Conservation (phyloP, 2,329 filamentous ascomycete species). For the Phialophora tarda region DNA sequence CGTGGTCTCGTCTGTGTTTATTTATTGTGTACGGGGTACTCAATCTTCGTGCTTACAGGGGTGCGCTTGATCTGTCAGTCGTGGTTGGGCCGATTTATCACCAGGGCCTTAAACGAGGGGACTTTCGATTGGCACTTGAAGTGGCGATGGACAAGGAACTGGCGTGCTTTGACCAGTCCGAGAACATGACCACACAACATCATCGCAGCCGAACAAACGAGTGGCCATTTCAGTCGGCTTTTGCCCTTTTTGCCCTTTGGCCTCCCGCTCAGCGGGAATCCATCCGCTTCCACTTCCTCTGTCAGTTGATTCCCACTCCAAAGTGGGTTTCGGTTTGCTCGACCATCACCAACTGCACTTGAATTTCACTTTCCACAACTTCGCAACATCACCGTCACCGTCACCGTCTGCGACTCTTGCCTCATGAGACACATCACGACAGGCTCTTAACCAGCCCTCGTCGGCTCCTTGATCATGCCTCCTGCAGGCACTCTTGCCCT, state of each 20-base stretch:
- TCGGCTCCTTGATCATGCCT: constrained; percentile 31
- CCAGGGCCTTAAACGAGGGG: neutral
- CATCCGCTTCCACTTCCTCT: constrained; percentile 5
- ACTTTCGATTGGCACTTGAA: neutral
- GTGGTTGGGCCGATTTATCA: constrained; percentile 4
- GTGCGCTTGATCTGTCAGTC: neutral
- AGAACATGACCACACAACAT: constrained; percentile 3
- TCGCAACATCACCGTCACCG: neutral
- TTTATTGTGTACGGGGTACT: neutral
- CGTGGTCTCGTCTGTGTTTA: neutral
- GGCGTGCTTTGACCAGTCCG: constrained; percentile 2
- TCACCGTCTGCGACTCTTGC: neutral
- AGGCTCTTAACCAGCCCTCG: constrained; percentile 8
- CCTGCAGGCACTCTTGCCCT: constrained; percentile 27
- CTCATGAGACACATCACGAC: constrained; percentile 2
- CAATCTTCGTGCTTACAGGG: neutral
- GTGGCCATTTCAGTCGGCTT: constrained; percentile 8
- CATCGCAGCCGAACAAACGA: constrained; percentile 1
- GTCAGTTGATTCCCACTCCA: neutral
- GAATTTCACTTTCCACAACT: neutral
- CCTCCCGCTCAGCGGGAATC: neutral
- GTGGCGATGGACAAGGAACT: neutral
- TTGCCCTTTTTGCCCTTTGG: neutral
- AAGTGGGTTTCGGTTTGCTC: neutral
- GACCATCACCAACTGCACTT: constrained; percentile 12